phyloP scores from a whole-genome alignment of 2,329 filamentous ascomycete genomes.

The Diaporthe vexans region DNA sequence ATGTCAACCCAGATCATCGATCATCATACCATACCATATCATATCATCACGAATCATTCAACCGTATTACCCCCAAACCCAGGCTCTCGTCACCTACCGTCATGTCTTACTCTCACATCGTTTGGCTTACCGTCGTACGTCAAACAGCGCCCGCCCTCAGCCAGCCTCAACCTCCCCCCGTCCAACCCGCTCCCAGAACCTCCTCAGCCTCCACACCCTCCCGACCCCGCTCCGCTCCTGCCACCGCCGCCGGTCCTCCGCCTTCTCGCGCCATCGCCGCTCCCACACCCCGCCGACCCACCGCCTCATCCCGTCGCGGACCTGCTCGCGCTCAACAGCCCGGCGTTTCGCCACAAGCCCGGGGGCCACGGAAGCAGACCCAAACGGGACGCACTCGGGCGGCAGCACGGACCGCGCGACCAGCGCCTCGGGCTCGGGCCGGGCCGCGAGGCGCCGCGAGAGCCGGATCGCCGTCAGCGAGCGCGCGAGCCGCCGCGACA shows the following conservation, averaged over 20 bases:
- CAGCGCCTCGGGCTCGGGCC: slow-evolving; percentile 72
- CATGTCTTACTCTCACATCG: background rate
- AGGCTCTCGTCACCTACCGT: too few relatives aligned
- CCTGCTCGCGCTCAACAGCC: slow-evolving; percentile 74
- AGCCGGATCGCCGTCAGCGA: slow-evolving; percentile 76
- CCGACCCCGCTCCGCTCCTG: slow-evolving; percentile 68
- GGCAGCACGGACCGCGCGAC: slow-evolving; percentile 76
- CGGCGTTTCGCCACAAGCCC: slow-evolving; percentile 73
- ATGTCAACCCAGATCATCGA: background rate
- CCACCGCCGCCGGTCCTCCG: slow-evolving; percentile 61
- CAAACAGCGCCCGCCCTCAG: background rate
- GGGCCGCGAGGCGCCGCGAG: slow-evolving; percentile 70
- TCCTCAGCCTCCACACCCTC: slow-evolving; percentile 71
- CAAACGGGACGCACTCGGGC: slow-evolving; percentile 68
- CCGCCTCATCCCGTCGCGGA: slow-evolving; percentile 75
- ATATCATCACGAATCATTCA: background rate
- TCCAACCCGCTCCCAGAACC: slow-evolving; percentile 76
- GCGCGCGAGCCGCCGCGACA: slow-evolving; percentile 74
- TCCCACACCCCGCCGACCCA: slow-evolving; percentile 75
- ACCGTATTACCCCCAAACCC: too few relatives aligned
- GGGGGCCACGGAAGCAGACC: slow-evolving; percentile 63
- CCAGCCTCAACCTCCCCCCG: slow-evolving; percentile 52
- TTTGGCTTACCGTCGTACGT: too few relatives aligned
- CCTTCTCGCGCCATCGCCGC: slow-evolving; percentile 64
- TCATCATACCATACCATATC: background rate